Base-by-base conservation (phyloP, 2,329 filamentous ascomycete genomes). In the Cytospora mali region DNA sequence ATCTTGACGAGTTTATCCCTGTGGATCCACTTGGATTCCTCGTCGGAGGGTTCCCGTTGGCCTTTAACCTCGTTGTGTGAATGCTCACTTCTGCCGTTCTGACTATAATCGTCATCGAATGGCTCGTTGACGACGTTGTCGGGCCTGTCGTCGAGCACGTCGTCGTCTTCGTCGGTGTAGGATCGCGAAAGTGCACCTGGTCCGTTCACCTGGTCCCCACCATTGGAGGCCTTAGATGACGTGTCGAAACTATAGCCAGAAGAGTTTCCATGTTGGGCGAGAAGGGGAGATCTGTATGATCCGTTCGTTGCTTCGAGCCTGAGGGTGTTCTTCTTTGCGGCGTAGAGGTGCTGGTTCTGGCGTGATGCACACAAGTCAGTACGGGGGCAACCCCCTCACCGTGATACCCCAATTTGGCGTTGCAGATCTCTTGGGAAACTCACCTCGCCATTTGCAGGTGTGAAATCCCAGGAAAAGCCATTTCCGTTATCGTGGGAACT, bases 1-100 rank as follows among this genome's bases (percentile, higher is more conserved):
- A 94, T 95, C 71, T 85, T 86, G 60, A 90, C 91, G 65, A 95
- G 77, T 76, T 94, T 94, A 76, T 95, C 91, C 62, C 91, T 81
- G 71, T 95, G 91, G 69, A 95, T 94, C 91, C 91, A 95, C 74
- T 91, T 89, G 33, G 87, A 90, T 65, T 86, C 81, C 65, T 89
- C 87, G 35, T 80, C 76, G 35, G 80, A 77, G 25, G 68, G 63
- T 35, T 67, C 60, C 46, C 73, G 70, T 27, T 76, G 72, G 52
- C 71, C 70, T 33, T 70, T 72, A 48, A 59, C 66, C 49, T 67
- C 68, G 49, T 67, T 70, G 61, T 62, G 65, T 6, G 66, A 50
- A 10, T 67, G 69, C 23, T 48, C 62, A 28, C 42, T 64, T 27
- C n/a, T 50, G 7, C 33, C 62, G 16, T 57, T 35, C n/a, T 48